These are phyloP conservation scores for Fraxinus excelsior DNA, from an alignment of 257 asterid species.

Conservation along the genomic window DNA sequence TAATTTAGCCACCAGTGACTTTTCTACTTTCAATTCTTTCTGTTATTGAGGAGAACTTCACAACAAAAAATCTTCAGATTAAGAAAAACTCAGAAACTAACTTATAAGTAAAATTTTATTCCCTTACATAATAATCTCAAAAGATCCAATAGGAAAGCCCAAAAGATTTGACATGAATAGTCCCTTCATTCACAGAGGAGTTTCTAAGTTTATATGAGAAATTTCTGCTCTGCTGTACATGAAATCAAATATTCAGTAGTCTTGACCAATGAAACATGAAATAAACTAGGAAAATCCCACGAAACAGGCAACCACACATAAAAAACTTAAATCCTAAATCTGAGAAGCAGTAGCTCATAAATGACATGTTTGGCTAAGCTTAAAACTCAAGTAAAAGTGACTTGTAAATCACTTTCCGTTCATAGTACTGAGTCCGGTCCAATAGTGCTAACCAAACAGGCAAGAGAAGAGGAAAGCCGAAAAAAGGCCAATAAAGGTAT, in stretches of 20 bases:
- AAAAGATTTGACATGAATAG: background rate
- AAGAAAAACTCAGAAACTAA: too few relatives aligned
- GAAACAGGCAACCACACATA: background rate
- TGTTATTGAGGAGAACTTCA: too few relatives aligned
- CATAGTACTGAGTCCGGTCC: background rate
- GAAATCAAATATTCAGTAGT: too few relatives aligned
- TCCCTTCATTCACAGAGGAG: background rate
- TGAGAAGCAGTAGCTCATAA: background rate
- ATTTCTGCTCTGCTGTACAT: background rate
- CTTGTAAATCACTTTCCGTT: background rate
- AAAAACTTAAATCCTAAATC: background rate
- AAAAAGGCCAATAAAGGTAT: background rate
- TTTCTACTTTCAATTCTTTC: too few relatives aligned
- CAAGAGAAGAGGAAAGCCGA: background rate
- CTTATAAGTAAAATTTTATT: too few relatives aligned
- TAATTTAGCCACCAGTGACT: too few relatives aligned
- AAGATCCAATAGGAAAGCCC: too few relatives aligned
- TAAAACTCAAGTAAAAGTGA: background rate
- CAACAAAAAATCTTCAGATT: too few relatives aligned
- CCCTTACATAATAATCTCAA: too few relatives aligned
- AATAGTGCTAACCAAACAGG: background rate
- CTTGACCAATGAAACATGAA: background rate
- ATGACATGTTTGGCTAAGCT: background rate
- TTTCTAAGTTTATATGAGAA: background rate
- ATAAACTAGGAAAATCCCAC: background rate